Base-by-base conservation (phyloP, 1,284 basidiomycete species). In the Melampsora abietis-canadensis region DNA sequence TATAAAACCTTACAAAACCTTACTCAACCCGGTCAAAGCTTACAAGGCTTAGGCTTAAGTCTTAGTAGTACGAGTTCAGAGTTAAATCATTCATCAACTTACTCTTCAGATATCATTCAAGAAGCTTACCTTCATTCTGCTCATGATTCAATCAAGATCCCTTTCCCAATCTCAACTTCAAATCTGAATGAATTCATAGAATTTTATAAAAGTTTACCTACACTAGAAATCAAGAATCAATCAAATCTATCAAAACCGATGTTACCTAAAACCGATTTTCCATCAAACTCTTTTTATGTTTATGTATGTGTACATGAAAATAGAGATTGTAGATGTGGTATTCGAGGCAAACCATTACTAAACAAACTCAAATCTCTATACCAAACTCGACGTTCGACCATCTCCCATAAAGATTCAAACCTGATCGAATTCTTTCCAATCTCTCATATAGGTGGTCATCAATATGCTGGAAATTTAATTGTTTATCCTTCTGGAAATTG, bases 401-500 rank as follows among this genome's bases (percentile, higher is more conserved):
- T 27, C 1, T 2, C 1, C 2, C 1, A 27, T 27, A 1, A 27
- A 27, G 27, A 27, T 61, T 30, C 59, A 17, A 44, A 44, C 15
- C 17, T 37, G 31, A 77, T 80, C 31, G 76, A 74, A 24, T 77
- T 81, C 10, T 76, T 63, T 31, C 67, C 77, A 8, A 75, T 81
- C 61, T 79, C 79, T 76, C 80, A 81, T 54, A 78, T 81, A 4
- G 80, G 80, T 14, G 80, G 80, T 14, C 80, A 81, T 68, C 76
- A 78, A 24, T 80, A 77, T 77, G 80, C 80, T 2, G 80, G 78
- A 2, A 80, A 80, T 47, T 80, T 79, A 2, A 76, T 81, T 34
- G 79, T 80, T 19, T 80, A 81, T 59, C 80, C 80, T 19, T 78
- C 79, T 44, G 80, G 80, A 34, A 79, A 81, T 72, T 81, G 80